These are phyloP conservation scores for Phytophthora macrochlamydospora DNA, from an alignment of 352 stramenopile species.

Conservation along the genomic window DNA sequence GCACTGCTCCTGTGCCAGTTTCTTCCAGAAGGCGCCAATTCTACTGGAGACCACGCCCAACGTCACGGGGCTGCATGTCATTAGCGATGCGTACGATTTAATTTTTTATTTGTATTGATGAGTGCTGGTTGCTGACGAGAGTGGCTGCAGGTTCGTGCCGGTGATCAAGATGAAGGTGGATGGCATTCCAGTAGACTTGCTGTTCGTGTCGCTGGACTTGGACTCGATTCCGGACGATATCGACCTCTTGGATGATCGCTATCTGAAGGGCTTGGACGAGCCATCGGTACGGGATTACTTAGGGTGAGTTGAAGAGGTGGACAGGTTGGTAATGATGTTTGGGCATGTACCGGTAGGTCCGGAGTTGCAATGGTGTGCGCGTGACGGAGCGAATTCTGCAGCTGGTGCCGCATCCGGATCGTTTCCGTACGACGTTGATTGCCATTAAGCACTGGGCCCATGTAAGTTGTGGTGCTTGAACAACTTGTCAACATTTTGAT, in stretches of 20 bases:
- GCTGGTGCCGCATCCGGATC: conserved; percentile 82
- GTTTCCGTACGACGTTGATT: conserved; percentile 92
- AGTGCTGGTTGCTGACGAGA: neutral
- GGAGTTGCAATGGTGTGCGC: conserved; percentile 95
- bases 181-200: conserved; percentile 91
- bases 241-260: conserved; percentile 81
- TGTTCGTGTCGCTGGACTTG: conserved; percentile 90
- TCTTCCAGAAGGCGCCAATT: conserved; percentile 88
- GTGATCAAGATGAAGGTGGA: conserved; percentile 95
- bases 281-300: conserved; percentile 36
- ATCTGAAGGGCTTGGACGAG: conserved; percentile 92
- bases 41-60: conserved; percentile 71
- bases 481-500: neutral
- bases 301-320: neutral
- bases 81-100: conserved; percentile 89
- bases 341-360: conserved; percentile 40
- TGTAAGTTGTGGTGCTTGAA: conserved; percentile 35
- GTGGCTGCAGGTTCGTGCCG: conserved; percentile 71
- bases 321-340: conserved; percentile 22
- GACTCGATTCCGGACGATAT: conserved; percentile 65
- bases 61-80: conserved; percentile 80
- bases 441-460: conserved; percentile 91
- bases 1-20: conserved; percentile 83
- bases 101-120: neutral
- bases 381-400: conserved; percentile 95